These are phyloP conservation scores for Zizania latifolia DNA, from an alignment of 176 grass and related monocot genomes.

Conservation along the genomic window DNA sequence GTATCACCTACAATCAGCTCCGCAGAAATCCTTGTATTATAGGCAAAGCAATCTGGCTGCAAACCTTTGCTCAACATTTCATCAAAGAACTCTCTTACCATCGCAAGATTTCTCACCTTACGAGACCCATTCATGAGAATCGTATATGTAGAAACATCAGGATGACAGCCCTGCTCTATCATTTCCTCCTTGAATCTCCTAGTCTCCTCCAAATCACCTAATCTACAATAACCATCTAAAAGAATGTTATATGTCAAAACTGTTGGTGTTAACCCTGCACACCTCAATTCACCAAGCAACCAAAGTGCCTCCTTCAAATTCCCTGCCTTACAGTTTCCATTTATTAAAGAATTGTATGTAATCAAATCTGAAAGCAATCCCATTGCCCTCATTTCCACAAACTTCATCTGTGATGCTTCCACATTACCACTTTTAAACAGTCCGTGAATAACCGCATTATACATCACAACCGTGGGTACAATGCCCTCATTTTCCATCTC, in stretches of 20 bases:
- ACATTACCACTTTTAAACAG: constrained; percentile 40
- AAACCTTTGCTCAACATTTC: constrained; percentile 59
- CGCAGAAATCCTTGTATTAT: constrained; percentile 45
- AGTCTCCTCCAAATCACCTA: constrained; percentile 39
- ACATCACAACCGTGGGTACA: constrained; percentile 39
- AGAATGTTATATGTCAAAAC: constrained; percentile 61
- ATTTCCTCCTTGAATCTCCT: constrained; percentile 61
- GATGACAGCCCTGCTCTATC: constrained; percentile 29
- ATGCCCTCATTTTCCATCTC: constrained; percentile 42
- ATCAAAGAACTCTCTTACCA: constrained; percentile 48
- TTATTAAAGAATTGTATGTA: constrained; percentile 53
- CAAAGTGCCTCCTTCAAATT: constrained; percentile 46
- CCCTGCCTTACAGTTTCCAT: constrained; percentile 47
- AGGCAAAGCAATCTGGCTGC: constrained; percentile 54
- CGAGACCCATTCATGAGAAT: constrained; percentile 65
- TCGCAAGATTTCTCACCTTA: constrained; percentile 44
- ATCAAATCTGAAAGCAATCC: constrained; percentile 45
- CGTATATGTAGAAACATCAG: constrained; percentile 63
- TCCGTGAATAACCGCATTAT: constrained; percentile 51
- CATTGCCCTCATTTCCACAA: constrained; percentile 55
- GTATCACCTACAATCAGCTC: constrained; percentile 38
- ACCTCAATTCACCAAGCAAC: constrained; percentile 47
- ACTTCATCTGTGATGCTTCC: constrained; percentile 32
- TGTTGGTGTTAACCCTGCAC: constrained; percentile 31
- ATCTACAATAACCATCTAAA: constrained; percentile 61